Evolutionary conservation across 192 early-diverging fungal genomes (phyloP).

Genomic region (Oehlia diaphana): DNA sequence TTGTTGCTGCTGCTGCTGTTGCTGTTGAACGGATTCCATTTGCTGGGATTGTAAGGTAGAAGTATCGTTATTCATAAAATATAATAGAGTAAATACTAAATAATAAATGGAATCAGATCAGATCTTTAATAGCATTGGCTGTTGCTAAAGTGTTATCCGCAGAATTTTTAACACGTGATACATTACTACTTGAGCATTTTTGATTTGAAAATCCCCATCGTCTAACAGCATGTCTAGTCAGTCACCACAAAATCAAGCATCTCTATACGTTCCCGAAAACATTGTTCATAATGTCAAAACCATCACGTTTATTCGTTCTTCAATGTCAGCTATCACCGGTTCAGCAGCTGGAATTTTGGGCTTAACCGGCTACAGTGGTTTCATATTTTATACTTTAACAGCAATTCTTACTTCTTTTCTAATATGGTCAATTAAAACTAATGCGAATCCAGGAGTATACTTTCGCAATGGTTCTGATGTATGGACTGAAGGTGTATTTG

Average conservation of each 20-base stretch:
- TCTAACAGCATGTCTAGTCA: background rate
- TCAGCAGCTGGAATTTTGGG: slow-evolving; percentile 88
- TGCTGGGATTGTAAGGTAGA: background rate
- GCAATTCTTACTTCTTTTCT: slow-evolving; percentile 66
- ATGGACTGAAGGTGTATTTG: slow-evolving; percentile 58
- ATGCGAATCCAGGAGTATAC: slow-evolving; percentile 53
- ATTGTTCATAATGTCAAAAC: slow-evolving; percentile 61
- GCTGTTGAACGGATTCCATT: background rate
- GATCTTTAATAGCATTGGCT: background rate
- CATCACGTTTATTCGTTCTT: slow-evolving; percentile 67
- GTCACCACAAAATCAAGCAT: slow-evolving; percentile 23
- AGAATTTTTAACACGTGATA: no score
- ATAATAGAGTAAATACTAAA: no score
- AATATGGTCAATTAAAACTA: slow-evolving; percentile 60
- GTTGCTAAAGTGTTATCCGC: no score
- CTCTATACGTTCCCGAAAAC: slow-evolving; percentile 50
- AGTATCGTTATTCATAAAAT: background rate
- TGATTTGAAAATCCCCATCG: background rate
- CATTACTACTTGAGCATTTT: no score
- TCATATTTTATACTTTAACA: slow-evolving; percentile 75
- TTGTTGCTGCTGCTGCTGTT: background rate
- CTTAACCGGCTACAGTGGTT: slow-evolving; percentile 79
- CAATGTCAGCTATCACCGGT: slow-evolving; percentile 73
- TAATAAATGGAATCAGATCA: background rate
- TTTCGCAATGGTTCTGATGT: slow-evolving; percentile 57